Evolutionary conservation across 148 eudicot genomes (phyloP).

Genomic region (Vaccinium myrtillus): DNA sequence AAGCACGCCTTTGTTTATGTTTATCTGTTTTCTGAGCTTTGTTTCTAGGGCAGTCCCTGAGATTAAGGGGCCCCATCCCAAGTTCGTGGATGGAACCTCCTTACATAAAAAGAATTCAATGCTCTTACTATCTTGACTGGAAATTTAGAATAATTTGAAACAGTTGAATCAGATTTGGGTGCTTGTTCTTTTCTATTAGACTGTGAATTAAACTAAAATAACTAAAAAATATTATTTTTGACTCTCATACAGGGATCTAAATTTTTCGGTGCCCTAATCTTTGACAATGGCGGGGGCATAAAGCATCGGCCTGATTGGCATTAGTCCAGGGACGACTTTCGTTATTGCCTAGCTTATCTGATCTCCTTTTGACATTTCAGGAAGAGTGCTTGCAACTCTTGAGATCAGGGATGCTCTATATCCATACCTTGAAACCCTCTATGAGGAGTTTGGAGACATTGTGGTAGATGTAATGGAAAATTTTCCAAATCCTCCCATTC

Average conservation of each 20-base stretch:
- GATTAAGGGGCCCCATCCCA: neutral
- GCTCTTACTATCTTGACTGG: neutral
- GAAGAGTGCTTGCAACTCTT: conserved; percentile 81
- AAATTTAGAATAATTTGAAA: neutral
- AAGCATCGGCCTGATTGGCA: neutral
- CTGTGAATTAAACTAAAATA: neutral
- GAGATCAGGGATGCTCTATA: conserved; percentile 78
- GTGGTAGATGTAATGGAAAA: conserved; percentile 40
- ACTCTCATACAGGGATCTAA: neutral
- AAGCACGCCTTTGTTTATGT: neutral
- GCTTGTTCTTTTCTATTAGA: neutral
- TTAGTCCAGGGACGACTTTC: neutral
- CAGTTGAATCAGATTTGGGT: neutral
- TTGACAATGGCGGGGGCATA: neutral
- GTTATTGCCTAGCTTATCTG: neutral
- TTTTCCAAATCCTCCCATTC: conserved; percentile 45
- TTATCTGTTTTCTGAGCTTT: neutral
- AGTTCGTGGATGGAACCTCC: neutral
- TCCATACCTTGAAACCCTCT: conserved; percentile 67
- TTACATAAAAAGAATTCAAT: neutral
- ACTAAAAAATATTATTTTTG: neutral
- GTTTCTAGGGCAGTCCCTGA: neutral
- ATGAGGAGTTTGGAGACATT: conserved; percentile 50
- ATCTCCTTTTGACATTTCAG: conserved; percentile 33
- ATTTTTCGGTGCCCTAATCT: neutral